A percentile compares a stretch with the other conserved stretches of the same genome.
Evolutionary conservation across 2,329 filamentous ascomycete genomes (phyloP).

Genomic region (Celoporthe dispersa): DNA sequence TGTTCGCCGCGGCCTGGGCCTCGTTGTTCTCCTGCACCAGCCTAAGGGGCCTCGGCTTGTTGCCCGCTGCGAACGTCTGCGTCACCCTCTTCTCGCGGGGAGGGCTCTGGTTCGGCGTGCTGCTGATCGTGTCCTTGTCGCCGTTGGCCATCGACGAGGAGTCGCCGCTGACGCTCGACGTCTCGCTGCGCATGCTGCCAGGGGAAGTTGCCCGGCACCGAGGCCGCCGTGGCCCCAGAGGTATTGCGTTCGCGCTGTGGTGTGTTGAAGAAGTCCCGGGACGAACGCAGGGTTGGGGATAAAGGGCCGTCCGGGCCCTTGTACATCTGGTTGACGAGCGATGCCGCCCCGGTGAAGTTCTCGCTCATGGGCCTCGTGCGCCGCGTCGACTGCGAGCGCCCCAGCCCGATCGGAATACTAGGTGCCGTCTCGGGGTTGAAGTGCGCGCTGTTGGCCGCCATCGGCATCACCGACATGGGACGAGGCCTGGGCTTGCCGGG

Average conservation of each 20-base stretch:
- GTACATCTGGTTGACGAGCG: conserved; percentile 89
- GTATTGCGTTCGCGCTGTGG: conserved; percentile 39
- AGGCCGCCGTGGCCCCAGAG: conserved; percentile 51
- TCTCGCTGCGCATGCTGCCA: conserved; percentile 66
- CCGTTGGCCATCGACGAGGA: conserved; percentile 53
- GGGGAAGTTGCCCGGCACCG: conserved; percentile 67
- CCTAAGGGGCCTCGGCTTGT: conserved; percentile 82
- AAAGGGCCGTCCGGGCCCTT: conserved; percentile 69
- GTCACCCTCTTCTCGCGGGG: conserved; percentile 64
- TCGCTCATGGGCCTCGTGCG: conserved; percentile 62
- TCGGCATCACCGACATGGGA: conserved; percentile 62
- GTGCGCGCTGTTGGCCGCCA: conserved; percentile 44
- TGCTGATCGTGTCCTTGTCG: conserved; percentile 51
- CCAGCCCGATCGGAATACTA: conserved; percentile 70
- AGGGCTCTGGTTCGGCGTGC: conserved; percentile 52
- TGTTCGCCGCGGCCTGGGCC: conserved; percentile 51
- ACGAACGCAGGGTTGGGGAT: conserved; percentile 63
- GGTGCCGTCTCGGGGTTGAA: conserved; percentile 74
- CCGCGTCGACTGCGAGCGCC: conserved; percentile 57
- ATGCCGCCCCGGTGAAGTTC: conserved; percentile 66
- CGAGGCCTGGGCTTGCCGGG: conserved; percentile 51
- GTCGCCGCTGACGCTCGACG: conserved; percentile 69
- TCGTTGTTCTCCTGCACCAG: conserved; percentile 80
- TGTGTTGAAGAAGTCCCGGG: conserved; percentile 67
- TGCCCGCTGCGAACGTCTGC: conserved; percentile 58